Percentiles rank a stretch among this genome's conserved stretches.
Evolutionary conservation across 2,329 filamentous ascomycete genomes (phyloP).

Genomic region (Colletotrichum sp.): DNA sequence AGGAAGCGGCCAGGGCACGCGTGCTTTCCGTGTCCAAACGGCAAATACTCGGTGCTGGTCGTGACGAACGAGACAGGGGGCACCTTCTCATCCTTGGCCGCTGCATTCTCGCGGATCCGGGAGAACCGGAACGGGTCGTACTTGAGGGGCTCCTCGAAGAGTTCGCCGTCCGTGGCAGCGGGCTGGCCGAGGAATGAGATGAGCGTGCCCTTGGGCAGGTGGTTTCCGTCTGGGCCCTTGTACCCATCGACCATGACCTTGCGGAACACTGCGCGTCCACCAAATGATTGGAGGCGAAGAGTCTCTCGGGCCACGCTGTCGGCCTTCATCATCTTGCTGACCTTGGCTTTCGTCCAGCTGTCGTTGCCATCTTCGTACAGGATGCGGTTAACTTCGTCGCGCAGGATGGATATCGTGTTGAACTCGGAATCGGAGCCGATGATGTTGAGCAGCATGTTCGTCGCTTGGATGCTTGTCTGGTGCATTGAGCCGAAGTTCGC

Average conservation of each 20-base stretch:
- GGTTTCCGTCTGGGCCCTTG: constrained; percentile 34
- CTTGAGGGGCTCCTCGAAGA: constrained; percentile 36
- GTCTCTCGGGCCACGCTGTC: constrained; percentile 51
- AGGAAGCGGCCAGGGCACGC: constrained; percentile 36
- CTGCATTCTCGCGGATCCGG: constrained; percentile 33
- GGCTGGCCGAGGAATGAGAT: constrained; percentile 36
- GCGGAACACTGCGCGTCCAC: constrained; percentile 31
- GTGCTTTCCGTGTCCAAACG: constrained; percentile 40
- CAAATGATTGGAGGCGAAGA: constrained; percentile 39
- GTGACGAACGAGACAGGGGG: constrained; percentile 31
- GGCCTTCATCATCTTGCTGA: constrained; percentile 39
- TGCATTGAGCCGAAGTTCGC: constrained; percentile 44
- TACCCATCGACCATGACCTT: constrained; percentile 32
- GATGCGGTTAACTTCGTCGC: constrained; percentile 39
- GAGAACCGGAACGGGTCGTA: constrained; percentile 49
- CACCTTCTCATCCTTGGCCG: constrained; percentile 23
- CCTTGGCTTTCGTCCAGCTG: constrained; percentile 43
- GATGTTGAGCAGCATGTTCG: constrained; percentile 44
- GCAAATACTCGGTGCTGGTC: constrained; percentile 32
- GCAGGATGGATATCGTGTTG: constrained; percentile 40
- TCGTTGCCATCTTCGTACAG: constrained; percentile 27
- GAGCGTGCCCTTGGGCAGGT: constrained; percentile 35
- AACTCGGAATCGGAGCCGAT: constrained; percentile 38
- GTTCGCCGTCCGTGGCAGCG: constrained; percentile 32
- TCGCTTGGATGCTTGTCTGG: constrained; percentile 43